Conservation (phyloP, 352 stramenopile species). For the Poterioochromonas sp. region DNA sequence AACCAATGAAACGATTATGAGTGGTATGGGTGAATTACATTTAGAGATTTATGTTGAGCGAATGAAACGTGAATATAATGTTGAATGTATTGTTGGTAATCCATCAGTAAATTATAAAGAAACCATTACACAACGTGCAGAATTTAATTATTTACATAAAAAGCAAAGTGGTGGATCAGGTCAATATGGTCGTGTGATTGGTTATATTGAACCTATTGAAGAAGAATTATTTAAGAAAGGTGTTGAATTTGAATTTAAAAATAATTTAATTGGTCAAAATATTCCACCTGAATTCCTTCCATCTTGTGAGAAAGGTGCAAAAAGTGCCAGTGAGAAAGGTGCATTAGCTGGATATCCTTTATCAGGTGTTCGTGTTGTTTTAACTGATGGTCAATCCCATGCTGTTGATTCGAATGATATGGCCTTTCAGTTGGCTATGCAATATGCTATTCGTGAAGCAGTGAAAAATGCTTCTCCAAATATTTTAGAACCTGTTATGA, state of each 20-base stretch:
- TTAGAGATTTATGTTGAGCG: slow-evolving; percentile 76
- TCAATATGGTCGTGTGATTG: slow-evolving; percentile 23
- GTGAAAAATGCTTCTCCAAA: slow-evolving; percentile 76
- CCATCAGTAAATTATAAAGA: slow-evolving; percentile 69
- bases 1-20: slow-evolving; percentile 55
- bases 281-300: slow-evolving; percentile 97
- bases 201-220: slow-evolving; percentile 90
- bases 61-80: slow-evolving; percentile 65
- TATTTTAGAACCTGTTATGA: slow-evolving; percentile 73
- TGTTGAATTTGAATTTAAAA: slow-evolving; percentile 85
- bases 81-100: slow-evolving; percentile 64
- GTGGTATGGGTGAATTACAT: slow-evolving; percentile 75
- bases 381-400: slow-evolving; percentile 80
- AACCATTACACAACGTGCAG: slow-evolving; percentile 61
- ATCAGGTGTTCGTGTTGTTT: slow-evolving; percentile 58
- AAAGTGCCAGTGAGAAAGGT: slow-evolving; percentile 87
- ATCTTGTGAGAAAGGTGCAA: slow-evolving; percentile 91
- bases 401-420: slow-evolving; percentile 96
- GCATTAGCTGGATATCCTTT: slow-evolving; percentile 91
- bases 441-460: slow-evolving; percentile 82
- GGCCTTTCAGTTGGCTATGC: slow-evolving; percentile 91
- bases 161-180: slow-evolving; percentile 54
- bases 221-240: slow-evolving; percentile 52
- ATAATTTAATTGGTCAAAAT: slow-evolving; percentile 92
- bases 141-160: slow-evolving; percentile 98